Evolutionary conservation across 345 rosid species (phyloP).

Genomic region (Arabidopsis suecica): DNA sequence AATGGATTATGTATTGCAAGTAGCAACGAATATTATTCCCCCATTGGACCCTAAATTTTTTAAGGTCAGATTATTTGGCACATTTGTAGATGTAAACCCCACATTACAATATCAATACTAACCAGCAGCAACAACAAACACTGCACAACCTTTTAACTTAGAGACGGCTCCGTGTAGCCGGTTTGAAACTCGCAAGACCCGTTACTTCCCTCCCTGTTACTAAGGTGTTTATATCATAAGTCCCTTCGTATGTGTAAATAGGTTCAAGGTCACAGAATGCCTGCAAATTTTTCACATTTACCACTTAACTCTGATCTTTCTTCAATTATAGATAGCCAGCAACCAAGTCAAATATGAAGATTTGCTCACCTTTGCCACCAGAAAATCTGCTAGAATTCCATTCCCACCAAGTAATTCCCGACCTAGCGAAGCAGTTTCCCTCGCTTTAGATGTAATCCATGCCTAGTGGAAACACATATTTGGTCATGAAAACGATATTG

Average conservation of each 20-base stretch:
- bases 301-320: neutral
- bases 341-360: conserved; percentile 17
- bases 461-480: conserved; percentile 50
- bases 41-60: neutral
- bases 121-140: conserved; percentile 29
- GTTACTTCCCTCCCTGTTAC: conserved; percentile 93
- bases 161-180: conserved; percentile 76
- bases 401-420: conserved; percentile 96
- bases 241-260: conserved; percentile 92
- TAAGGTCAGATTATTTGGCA: conserved; percentile 11
- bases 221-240: conserved; percentile 88
- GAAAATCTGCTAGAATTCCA: conserved; percentile 83
- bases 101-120: conserved; percentile 10
- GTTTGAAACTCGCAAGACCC: conserved; percentile 86
- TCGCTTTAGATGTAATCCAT: conserved; percentile 78
- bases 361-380: conserved; percentile 82
- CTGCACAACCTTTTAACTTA: conserved; percentile 37
- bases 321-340: neutral
- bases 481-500: conserved; percentile 17
- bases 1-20: too few species aligned
- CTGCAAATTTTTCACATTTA: conserved; percentile 50
- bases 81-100: conserved; percentile 3
- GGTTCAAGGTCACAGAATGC: conserved; percentile 99
- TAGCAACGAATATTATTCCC: neutral
- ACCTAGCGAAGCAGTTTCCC: conserved; percentile 83